Conservation (phyloP, 768 basidiomycete species). For the Hydnum rufescens region DNA sequence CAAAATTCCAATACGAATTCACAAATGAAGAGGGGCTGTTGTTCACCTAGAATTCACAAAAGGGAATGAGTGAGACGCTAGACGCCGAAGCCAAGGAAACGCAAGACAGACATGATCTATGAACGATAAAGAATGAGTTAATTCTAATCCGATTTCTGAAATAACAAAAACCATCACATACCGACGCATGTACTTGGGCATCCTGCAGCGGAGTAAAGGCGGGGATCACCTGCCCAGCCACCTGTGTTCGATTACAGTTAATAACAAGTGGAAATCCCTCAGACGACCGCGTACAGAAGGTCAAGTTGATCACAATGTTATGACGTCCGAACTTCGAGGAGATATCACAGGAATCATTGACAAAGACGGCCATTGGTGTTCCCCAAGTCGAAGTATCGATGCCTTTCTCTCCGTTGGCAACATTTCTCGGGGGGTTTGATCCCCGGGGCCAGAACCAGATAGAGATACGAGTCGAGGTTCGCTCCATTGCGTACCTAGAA, state of each 20-base stretch:
- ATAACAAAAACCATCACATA: constrained; percentile 1
- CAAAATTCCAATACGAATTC: constrained; percentile 14
- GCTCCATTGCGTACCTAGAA: constrained; percentile 4
- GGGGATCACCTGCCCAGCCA: constrained; percentile 11
- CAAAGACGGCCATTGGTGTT: constrained; percentile 10
- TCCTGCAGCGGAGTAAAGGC: constrained; percentile 2
- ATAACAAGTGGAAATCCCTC: not conserved
- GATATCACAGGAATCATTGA: constrained; percentile 11
- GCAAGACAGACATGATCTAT: not conserved
- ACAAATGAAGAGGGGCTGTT: constrained; percentile 12
- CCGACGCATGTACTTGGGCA: constrained; percentile 11
- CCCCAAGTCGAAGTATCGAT: constrained; percentile 9
- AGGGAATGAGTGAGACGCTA: not conserved
- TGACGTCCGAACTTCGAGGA: constrained; percentile 9
- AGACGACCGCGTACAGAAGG: constrained; percentile 7
- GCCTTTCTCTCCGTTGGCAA: constrained; percentile 2
- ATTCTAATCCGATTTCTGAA: not conserved
- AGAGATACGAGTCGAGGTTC: constrained; percentile 5
- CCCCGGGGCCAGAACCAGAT: constrained; percentile 9
- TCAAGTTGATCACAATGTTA: constrained; percentile 13
- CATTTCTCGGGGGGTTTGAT: constrained; percentile 5
- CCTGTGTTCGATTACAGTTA: constrained; percentile 6
- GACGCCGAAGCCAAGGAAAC: not conserved
- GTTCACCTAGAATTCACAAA: constrained; percentile 11
- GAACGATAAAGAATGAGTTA: not conserved